phyloP scores from a whole-genome alignment of 2,329 filamentous ascomycete genomes.

The Colletotrichum orbiculare region DNA sequence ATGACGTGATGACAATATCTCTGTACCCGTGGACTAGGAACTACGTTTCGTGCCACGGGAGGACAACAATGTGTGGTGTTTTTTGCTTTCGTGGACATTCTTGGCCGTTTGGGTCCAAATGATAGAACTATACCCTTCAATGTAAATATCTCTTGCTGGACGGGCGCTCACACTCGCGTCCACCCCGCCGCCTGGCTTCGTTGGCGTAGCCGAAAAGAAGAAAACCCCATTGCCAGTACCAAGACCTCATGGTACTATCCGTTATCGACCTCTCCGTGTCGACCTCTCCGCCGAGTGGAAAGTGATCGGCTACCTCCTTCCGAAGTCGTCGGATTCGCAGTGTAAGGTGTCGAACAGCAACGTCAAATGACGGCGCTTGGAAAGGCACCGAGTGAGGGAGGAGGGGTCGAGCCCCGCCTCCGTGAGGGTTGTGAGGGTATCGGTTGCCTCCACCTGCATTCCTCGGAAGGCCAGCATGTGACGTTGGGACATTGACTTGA shows the following conservation, averaged over 20 bases:
- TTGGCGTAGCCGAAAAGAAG: not conserved
- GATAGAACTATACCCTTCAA: conserved; percentile 29
- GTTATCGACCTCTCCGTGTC: too few species aligned
- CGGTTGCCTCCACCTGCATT: too few species aligned
- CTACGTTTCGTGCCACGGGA: conserved; percentile 1
- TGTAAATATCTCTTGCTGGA: conserved; percentile 32
- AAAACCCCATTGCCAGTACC: too few species aligned
- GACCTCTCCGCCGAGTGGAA: not conserved
- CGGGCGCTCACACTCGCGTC: not conserved
- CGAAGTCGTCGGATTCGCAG: too few species aligned
- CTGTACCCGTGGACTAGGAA: conserved; percentile 23
- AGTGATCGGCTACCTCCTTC: not conserved
- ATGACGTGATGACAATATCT: conserved; percentile 37
- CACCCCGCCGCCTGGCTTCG: conserved; percentile 3
- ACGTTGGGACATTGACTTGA: too few species aligned
- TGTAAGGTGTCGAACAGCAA: not conserved
- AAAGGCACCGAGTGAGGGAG: not conserved
- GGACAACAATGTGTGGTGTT: conserved; percentile 17
- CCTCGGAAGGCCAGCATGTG: too few species aligned
- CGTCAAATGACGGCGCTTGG: not conserved
- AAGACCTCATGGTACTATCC: too few species aligned
- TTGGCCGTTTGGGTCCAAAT: conserved; percentile 1
- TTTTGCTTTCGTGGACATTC: conserved; percentile 27
- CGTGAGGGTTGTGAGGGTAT: not conserved
- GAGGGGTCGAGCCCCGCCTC: conserved; percentile 7